Evolutionary conservation across 2,329 filamentous ascomycete genomes (phyloP).

Genomic region (Anthostomella pinea): DNA sequence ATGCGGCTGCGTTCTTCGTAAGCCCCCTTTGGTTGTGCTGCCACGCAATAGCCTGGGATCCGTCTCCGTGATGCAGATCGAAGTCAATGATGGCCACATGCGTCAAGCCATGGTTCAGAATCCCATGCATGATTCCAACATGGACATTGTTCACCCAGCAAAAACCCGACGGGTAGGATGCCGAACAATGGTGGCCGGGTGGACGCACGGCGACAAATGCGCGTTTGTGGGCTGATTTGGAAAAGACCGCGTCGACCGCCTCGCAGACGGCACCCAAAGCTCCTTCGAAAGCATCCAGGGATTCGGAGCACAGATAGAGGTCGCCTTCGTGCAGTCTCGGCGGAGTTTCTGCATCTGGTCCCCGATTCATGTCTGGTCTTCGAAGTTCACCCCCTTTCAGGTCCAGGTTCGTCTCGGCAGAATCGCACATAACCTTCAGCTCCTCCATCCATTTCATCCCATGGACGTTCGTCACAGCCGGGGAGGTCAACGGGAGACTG

Average conservation of each 20-base stretch:
- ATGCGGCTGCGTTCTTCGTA: conserved; percentile 67
- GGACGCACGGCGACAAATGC: conserved; percentile 92
- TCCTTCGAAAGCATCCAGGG: conserved; percentile 82
- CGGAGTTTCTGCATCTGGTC: conserved; percentile 41
- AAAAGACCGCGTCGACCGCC: conserved; percentile 82
- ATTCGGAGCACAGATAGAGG: conserved; percentile 85
- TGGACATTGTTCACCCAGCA: conserved; percentile 99
- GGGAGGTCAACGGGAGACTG: conserved; percentile 66
- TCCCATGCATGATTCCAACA: conserved; percentile 89
- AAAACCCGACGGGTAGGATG: conserved; percentile 86
- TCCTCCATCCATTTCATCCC: conserved; percentile 93
- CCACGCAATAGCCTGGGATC: conserved; percentile 95
- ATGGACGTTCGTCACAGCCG: conserved; percentile 85
- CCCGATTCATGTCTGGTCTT: conserved; percentile 61
- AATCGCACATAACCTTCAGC: conserved; percentile 77
- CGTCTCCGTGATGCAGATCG: conserved; percentile 88
- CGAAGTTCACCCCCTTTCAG: conserved; percentile 74
- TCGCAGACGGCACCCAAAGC: conserved; percentile 92
- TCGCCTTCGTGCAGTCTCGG: conserved; percentile 80
- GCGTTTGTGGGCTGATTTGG: conserved; percentile 57
- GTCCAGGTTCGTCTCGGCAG: conserved; percentile 74
- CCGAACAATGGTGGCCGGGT: conserved; percentile 93
- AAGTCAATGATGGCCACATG: conserved; percentile 94
- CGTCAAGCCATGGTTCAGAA: conserved; percentile 78
- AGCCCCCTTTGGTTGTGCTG: conserved; percentile 75